These are phyloP conservation scores for Neurospora sp. DNA, from an alignment of 495 filamentous ascomycete genomes.

Conservation along the genomic window DNA sequence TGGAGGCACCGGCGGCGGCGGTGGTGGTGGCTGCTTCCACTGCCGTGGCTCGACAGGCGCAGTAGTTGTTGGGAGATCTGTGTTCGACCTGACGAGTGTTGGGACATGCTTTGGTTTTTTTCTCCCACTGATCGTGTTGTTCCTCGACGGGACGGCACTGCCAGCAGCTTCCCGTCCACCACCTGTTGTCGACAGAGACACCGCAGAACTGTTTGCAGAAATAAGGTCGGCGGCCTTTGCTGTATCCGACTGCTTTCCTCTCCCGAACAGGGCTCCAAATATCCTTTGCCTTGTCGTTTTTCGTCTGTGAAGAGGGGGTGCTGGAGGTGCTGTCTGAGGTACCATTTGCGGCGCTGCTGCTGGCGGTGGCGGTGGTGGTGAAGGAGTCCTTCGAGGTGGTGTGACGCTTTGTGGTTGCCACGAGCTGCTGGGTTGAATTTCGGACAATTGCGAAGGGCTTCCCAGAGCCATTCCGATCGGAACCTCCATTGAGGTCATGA, in stretches of 20 bases:
- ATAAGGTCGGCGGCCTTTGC: conserved; percentile 10
- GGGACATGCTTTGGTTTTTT: conserved; percentile 27
- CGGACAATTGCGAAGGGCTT: conserved; percentile 29
- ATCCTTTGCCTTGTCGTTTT: conserved; percentile 40
- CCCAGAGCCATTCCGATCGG: conserved; percentile 51
- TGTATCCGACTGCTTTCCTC: conserved; percentile 24
- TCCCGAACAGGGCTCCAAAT: conserved; percentile 39
- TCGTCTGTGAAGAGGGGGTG: conserved; percentile 25
- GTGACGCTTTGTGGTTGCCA: conserved; percentile 14
- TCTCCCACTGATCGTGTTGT: conserved; percentile 24
- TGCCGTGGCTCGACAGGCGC: not conserved
- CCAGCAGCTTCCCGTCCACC: not conserved
- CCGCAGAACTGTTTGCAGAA: conserved; percentile 4
- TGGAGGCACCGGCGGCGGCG: not conserved
- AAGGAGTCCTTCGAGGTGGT: conserved; percentile 5
- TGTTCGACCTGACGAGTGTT: conserved; percentile 26
- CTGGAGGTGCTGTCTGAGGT: conserved; percentile 1
- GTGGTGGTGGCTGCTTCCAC: not conserved
- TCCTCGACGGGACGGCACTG: conserved; percentile 19
- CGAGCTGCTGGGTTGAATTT: conserved; percentile 4
- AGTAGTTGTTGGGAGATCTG: conserved; percentile 13
- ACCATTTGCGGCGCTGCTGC: conserved; percentile 4
- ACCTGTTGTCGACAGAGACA: conserved; percentile 7
- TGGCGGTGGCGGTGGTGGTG: conserved; percentile 14
- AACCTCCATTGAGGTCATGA: conserved; percentile 20